Base-by-base conservation (phyloP, 2,329 filamentous ascomycete genomes). In the Parascedosporium putredinis region DNA sequence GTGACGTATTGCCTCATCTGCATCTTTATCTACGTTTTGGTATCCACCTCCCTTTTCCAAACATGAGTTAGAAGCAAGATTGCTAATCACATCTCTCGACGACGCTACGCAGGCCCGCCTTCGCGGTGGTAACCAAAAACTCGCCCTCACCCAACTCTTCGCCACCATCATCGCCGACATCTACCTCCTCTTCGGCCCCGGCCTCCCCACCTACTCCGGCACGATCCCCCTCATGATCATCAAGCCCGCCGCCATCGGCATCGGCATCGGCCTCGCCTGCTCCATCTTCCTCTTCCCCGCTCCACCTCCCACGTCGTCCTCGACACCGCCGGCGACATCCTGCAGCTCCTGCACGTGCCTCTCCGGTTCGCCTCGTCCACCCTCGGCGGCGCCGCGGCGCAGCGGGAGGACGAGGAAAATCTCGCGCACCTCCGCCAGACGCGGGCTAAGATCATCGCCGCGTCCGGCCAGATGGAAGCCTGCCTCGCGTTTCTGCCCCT, bases 221-320 rank as follows among this genome's bases (percentile, higher is more conserved):
- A 67, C 55, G 0, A 48, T 76, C 2, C 63, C 68, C 0, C 55
- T 60, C 4, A 38, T 64, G 0, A 52, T 75, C 18, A 62, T 75
- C 3, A 68, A 70, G 36, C 73, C 73, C 1, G 68, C 66, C 1
- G 69, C 68, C 1, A 64, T 71, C 16, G 72, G 69, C 0, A 61
- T 71, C 5, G 73, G 67, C 0, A 56, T 76, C 1, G 73, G 72
- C 1, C 49, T 69, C 2, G 66, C 61, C 3, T 71, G 67, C 42
- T 68, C 64, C 4, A 47, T 76, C 1, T 50, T 76, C 3, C 61
- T 76, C 42, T 75, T 76, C 49, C 73, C 73, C 0, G 67, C 36
- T 76, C 73, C 0, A 72, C 73, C 0, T 74, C 72, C 0, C 66
- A 68, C 22, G 59, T 65, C 2, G 66, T 72, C 14, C 43, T 45